Base-by-base conservation (phyloP, 805 yeast genomes). In the Candida ascalaphidarum region DNA sequence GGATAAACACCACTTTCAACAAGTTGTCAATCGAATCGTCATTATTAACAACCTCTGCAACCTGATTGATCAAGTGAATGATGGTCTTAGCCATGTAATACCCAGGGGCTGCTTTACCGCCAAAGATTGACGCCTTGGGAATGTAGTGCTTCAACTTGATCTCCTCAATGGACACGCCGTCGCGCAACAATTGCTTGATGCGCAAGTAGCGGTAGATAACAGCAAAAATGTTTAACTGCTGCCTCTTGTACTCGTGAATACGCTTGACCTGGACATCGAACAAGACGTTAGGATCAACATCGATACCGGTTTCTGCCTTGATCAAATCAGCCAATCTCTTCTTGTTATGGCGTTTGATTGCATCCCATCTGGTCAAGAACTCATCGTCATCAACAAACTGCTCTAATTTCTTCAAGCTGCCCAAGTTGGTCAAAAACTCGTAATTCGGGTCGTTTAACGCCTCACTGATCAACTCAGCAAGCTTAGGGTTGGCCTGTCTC, bases 71-170 rank as follows among this genome's bases (percentile, higher is more conserved):
- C 54, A 86, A 68, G 55, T 85, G 84, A 51, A 86, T 88, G 47
- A 86, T 82, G 33, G 81, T 72, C 59, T 86, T 86, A 34, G 96
- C 96, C 76, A 86, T 83, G 61, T 83, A 86, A 55, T 86, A 86
- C 40, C 96, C 96, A n/a, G 96, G 96, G 8, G 96, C 96, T 34
- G 94, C 81, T 59, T 88, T 86, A 50, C 96, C 96, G 41, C 96
- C 96, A 55, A 88, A 77, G 35, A 86, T 71, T 23, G 77, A 70
- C 32, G 82, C 92, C 49, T 80, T 82, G 34, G 95, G 78, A 34
- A 74, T 70, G 52, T 69, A 75, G 46, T 73, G 70, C 25, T 66
- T 62, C 46, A 81, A 65, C 56, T 84, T 80, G 34, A 61, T 61
- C 19, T 61, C 66, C 6, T 61, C 65, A 24, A 60, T 27, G 0